phyloP scores from a whole-genome alignment of 805 yeast species.

The Teunomyces funiuensis region DNA sequence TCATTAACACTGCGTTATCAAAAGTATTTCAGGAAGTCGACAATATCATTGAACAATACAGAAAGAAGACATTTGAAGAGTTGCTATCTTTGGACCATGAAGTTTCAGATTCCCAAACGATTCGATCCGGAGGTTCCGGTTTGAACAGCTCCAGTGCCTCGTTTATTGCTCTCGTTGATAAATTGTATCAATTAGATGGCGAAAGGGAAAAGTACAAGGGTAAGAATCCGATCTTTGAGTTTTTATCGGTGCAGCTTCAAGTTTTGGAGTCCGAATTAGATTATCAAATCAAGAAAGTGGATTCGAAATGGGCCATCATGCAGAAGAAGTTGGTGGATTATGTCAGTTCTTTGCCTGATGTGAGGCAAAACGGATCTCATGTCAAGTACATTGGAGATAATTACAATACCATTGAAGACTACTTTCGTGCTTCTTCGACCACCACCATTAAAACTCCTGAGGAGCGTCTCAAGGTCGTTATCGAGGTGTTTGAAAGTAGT shows the following conservation, averaged over 20 bases:
- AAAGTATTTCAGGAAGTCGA: slow-evolving; percentile 34
- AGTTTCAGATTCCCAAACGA: slow-evolving; percentile 15
- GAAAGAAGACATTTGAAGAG: slow-evolving; percentile 35
- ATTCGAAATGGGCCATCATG: slow-evolving; percentile 34
- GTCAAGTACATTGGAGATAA: slow-evolving; percentile 40
- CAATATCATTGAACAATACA: slow-evolving; percentile 32
- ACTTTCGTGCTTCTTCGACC: slow-evolving; percentile 29
- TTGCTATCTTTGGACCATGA: slow-evolving; percentile 40
- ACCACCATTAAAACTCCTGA: slow-evolving; percentile 21
- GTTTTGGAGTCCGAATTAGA: slow-evolving; percentile 32
- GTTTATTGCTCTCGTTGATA: slow-evolving; percentile 40
- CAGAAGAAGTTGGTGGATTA: slow-evolving; percentile 39
- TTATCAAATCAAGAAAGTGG: slow-evolving; percentile 37
- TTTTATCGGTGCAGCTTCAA: slow-evolving; percentile 32
- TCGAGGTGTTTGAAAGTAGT: slow-evolving; percentile 35
- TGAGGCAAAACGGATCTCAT: slow-evolving; percentile 35
- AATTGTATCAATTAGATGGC: slow-evolving; percentile 34
- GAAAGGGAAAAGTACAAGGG: slow-evolving; percentile 11
- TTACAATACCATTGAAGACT: slow-evolving; percentile 36
- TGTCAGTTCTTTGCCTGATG: slow-evolving; percentile 29
- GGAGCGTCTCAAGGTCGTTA: slow-evolving; percentile 27
- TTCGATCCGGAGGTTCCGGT: slow-evolving; percentile 7
- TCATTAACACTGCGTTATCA: slow-evolving; percentile 29
- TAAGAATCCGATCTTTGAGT: slow-evolving; percentile 34
- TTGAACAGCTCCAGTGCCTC: slow-evolving; percentile 22